phyloP scores from a whole-genome alignment of 257 asterid species.

The Coffea eugenioides region DNA sequence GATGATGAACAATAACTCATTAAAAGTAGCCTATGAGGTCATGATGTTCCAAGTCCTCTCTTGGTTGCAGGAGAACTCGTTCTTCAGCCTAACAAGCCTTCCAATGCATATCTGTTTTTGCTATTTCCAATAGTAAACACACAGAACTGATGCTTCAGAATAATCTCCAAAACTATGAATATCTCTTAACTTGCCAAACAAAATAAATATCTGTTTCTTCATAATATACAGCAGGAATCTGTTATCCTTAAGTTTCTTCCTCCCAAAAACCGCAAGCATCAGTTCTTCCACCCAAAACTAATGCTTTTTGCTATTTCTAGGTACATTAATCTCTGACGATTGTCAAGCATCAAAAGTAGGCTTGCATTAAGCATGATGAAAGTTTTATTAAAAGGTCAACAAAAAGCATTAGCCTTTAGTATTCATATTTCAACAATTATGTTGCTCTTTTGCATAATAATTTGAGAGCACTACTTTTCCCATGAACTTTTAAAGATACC shows the following conservation, averaged over 20 bases:
- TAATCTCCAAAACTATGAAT: too few relatives aligned
- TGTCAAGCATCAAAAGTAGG: neutral
- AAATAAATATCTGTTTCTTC: too few relatives aligned
- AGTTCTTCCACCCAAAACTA: too few relatives aligned
- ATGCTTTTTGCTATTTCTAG: neutral
- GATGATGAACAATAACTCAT: neutral
- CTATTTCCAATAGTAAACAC: too few relatives aligned
- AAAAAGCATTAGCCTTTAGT: neutral
- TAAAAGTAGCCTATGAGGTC: neutral
- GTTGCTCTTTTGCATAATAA: too few relatives aligned
- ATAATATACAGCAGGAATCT: neutral
- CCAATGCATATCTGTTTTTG: too few relatives aligned
- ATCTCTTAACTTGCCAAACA: too few relatives aligned
- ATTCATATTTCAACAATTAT: neutral
- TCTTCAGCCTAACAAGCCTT: too few relatives aligned
- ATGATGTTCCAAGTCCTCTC: neutral
- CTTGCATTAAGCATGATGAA: neutral
- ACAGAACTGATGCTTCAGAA: too few relatives aligned
- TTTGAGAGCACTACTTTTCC: too few relatives aligned
- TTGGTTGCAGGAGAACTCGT: neutral
- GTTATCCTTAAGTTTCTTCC: neutral
- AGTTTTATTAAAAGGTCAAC: neutral
- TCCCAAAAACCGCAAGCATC: neutral
- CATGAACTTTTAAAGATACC: too few relatives aligned
- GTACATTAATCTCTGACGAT: neutral